These are phyloP conservation scores for Exserohilum rostratum DNA, from an alignment of 2,329 filamentous ascomycete genomes.

Conservation along the genomic window DNA sequence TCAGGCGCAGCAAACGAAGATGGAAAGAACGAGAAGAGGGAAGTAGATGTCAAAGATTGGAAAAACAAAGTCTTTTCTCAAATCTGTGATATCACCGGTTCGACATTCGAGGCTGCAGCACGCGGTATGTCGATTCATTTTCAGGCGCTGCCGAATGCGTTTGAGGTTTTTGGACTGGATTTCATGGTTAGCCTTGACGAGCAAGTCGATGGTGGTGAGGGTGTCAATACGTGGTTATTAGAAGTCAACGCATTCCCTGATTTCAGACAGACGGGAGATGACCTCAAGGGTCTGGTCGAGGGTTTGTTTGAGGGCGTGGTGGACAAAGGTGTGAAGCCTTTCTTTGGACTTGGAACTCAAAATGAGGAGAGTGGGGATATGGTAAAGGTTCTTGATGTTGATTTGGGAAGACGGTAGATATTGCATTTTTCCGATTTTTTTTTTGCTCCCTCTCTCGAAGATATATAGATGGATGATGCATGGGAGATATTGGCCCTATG, in stretches of 20 bases:
- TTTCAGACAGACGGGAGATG: constrained; percentile 86
- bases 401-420: constrained; percentile 49
- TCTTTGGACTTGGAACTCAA: constrained; percentile 60
- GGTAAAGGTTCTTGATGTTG: constrained; percentile 53
- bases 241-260: constrained; percentile 98
- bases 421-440: too few relatives aligned
- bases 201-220: constrained; percentile 52
- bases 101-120: constrained; percentile 86
- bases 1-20: too few relatives aligned
- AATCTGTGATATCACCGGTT: constrained; percentile 74
- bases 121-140: constrained; percentile 87
- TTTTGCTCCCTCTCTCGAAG: too few relatives aligned
- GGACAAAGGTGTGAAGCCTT: constrained; percentile 67
- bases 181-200: constrained; percentile 69
- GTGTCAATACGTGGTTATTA: constrained; percentile 76
- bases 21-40: too few relatives aligned
- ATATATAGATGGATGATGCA: too few relatives aligned
- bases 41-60: too few relatives aligned
- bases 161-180: constrained; percentile 91
- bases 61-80: constrained; percentile 72
- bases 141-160: constrained; percentile 84
- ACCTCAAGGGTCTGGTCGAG: constrained; percentile 72
- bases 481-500: too few relatives aligned
- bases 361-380: constrained; percentile 34
- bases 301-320: constrained; percentile 80